Conservation (phyloP, 768 basidiomycete species). For the Auricularia sp. region DNA sequence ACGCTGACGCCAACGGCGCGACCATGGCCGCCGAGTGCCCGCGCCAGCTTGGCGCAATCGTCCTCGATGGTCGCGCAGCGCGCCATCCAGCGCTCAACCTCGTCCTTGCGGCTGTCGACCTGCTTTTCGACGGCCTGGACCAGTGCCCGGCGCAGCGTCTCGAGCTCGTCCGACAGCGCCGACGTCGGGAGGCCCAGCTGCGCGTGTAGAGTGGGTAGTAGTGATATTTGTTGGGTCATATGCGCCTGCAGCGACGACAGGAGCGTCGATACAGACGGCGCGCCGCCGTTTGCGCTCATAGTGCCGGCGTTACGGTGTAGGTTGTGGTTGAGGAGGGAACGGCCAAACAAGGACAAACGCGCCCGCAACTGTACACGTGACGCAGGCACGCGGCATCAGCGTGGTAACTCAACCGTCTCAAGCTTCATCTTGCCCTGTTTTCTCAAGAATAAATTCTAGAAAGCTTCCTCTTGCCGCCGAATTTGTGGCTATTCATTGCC, state of each 20-base stretch:
- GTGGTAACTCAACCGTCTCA: too few relatives aligned
- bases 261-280: constrained; percentile 21
- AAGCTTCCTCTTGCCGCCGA: too few relatives aligned
- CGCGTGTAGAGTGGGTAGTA: constrained; percentile 70
- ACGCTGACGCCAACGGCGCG: constrained; percentile 57
- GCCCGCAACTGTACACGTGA: too few relatives aligned
- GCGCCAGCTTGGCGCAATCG: constrained; percentile 55
- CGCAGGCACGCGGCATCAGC: too few relatives aligned
- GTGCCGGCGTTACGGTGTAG: constrained; percentile 1
- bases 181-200: constrained; percentile 75
- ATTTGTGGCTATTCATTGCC: too few relatives aligned
- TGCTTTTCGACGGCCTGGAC: constrained; percentile 66
- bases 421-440: too few relatives aligned
- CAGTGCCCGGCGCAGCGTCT: constrained; percentile 61
- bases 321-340: too few relatives aligned
- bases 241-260: constrained; percentile 70
- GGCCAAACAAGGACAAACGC: too few relatives aligned
- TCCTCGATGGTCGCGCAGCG: constrained; percentile 53
- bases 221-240: constrained; percentile 69
- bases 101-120: constrained; percentile 54
- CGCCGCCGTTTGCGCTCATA: neutral
- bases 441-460: too few relatives aligned
- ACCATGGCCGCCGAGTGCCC: constrained; percentile 60
- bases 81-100: constrained; percentile 66
- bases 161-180: constrained; percentile 73